phyloP scores from a whole-genome alignment of 176 grass and related monocot species.

The Aegilops speltoides region DNA sequence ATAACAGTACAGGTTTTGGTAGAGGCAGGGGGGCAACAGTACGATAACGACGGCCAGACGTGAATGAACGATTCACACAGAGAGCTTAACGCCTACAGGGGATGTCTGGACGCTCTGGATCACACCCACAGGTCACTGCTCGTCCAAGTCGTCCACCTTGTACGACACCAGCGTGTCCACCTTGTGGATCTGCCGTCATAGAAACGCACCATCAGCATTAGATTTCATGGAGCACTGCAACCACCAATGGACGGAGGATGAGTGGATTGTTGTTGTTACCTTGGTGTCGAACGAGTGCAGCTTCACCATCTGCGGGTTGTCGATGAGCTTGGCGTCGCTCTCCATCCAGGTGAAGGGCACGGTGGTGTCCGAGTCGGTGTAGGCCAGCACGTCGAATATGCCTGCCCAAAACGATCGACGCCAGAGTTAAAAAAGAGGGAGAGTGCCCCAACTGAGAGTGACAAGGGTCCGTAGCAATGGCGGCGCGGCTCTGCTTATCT shows the following conservation, averaged over 20 bases:
- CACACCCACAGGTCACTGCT: constrained; percentile 19
- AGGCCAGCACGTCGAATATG: constrained; percentile 92
- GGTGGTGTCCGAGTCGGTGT: constrained; percentile 80
- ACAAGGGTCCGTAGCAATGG: no score
- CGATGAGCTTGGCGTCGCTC: constrained; percentile 94
- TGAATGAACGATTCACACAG: constrained; percentile 97
- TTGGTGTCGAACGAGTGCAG: constrained; percentile 97
- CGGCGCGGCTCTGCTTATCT: not conserved
- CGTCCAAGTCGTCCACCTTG: constrained; percentile 90
- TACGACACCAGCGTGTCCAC: constrained; percentile 96
- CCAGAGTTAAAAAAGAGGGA: not conserved
- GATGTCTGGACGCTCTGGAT: not conserved
- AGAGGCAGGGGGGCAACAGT: not conserved
- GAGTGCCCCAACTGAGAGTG: not conserved
- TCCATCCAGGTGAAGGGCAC: constrained; percentile 87
- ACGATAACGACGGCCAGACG: constrained; percentile 21
- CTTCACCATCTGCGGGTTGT: constrained; percentile 97
- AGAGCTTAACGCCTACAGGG: constrained; percentile 19
- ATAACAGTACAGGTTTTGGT: not conserved
- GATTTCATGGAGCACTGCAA: not conserved
- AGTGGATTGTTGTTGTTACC: constrained; percentile 29
- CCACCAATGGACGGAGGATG: not conserved
- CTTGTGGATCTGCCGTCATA: constrained; percentile 85
- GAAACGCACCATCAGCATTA: not conserved
- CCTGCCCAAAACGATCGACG: constrained; percentile 36